Conservation (phyloP, 2,329 filamentous ascomycete species). For the Sporothrix mexicana region DNA sequence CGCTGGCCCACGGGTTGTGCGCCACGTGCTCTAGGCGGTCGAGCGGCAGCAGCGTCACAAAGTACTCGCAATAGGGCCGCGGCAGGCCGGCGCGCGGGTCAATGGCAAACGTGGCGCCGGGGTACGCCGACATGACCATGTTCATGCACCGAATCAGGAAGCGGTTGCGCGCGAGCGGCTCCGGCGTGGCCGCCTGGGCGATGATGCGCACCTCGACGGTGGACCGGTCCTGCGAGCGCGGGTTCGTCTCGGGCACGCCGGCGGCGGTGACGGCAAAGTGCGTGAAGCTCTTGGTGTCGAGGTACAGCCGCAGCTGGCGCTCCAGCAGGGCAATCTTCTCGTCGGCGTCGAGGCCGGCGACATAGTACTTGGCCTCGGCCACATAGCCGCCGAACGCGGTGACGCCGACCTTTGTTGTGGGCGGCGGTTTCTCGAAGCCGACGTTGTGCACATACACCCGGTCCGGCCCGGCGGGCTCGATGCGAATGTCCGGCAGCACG, state of each 20-base stretch:
- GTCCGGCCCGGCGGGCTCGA: constrained; percentile 53
- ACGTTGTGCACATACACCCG: constrained; percentile 43
- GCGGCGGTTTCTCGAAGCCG: constrained; percentile 45
- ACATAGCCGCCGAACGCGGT: constrained; percentile 39
- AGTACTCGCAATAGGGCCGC: too few species aligned
- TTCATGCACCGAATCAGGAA: too few species aligned
- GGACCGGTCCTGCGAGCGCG: too few species aligned
- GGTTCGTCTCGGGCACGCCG: constrained; percentile 31
- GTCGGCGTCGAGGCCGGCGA: constrained; percentile 39
- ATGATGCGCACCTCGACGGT: too few species aligned
- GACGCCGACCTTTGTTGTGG: constrained; percentile 43
- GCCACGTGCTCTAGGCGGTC: too few species aligned
- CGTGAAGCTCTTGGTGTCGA: constrained; percentile 41
- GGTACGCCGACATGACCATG: too few species aligned
- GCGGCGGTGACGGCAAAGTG: constrained; percentile 41
- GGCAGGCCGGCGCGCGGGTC: too few species aligned
- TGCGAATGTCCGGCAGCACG: constrained; percentile 39
- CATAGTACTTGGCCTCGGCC: constrained; percentile 40
- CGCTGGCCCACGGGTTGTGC: too few species aligned
- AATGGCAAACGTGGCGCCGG: too few species aligned
- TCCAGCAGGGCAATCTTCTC: constrained; percentile 39
- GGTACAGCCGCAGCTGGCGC: constrained; percentile 32
- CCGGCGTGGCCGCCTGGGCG: too few species aligned
- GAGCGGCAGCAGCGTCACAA: too few species aligned
- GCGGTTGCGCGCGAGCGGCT: too few species aligned